Conservation (phyloP, 805 yeast genomes). For the Candida corydali region DNA sequence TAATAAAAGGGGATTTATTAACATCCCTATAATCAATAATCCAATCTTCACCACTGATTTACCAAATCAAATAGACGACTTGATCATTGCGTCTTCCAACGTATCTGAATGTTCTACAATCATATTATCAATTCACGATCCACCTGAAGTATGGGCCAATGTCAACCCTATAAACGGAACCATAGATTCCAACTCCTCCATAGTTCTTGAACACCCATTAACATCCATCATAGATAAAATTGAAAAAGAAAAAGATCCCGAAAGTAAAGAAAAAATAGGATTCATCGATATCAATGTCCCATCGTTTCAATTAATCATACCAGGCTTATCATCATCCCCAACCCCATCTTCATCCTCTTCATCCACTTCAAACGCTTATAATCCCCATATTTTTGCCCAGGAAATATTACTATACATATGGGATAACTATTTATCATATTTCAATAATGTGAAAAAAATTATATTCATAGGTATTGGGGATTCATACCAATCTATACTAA, state of each 20-base stretch:
- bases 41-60: conserved; percentile 32
- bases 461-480: conserved; percentile 88
- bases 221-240: conserved; percentile 55
- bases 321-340: conserved; percentile 21
- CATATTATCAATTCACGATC: conserved; percentile 77
- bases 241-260: conserved; percentile 21
- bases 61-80: conserved; percentile 55
- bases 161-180: conserved; percentile 76
- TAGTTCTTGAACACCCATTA: conserved; percentile 70
- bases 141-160: conserved; percentile 89
- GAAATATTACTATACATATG: conserved; percentile 76
- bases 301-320: conserved; percentile 37
- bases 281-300: conserved; percentile 84
- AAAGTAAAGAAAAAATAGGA: conserved; percentile 45
- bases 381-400: conserved; percentile 65
- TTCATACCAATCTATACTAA: conserved; percentile 81
- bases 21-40: conserved; percentile 55
- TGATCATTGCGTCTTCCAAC: conserved; percentile 66
- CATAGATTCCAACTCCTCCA: conserved; percentile 67
- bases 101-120: conserved; percentile 62
- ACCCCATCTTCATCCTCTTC: neutral
- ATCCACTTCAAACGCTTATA: conserved; percentile 32
- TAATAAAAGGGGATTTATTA: conserved; percentile 53
- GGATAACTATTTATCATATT: conserved; percentile 85
- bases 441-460: conserved; percentile 58